Evolutionary conservation across 768 basidiomycete species (phyloP), one percentile per base, ranked within the genome.

Genomic region (Tulasnella sp.): DNA sequence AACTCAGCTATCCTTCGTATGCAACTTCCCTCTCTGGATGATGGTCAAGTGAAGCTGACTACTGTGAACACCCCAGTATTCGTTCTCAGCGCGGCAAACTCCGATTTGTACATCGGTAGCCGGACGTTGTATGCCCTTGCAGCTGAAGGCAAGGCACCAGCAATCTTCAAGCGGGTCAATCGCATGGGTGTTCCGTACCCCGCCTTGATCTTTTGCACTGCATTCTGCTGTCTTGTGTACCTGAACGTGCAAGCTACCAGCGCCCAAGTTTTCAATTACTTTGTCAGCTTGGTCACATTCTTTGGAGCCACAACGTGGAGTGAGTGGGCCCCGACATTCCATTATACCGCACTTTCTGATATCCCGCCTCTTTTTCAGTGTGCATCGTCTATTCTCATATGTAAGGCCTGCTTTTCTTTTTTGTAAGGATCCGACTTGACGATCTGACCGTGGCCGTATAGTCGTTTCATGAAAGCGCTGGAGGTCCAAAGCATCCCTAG

Each of bases 301-400:
- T 87, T 86, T 80, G 88, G 88, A 46, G 87, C 87, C 76, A 84
- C 87, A 54, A 87, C 85, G 24, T 85, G 84, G 85, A 85, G 82
- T 82, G 54, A 78, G 82, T 79, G 28, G 31, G 18, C 46, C 58
- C 78, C 1, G 22, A 14, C n/a, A 41, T 14, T 34, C 41, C 11
- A 31, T 22, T 41, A 48, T 78, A 42, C 42, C 18, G 14, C 40
- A 44, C 41, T 28, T 18, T 40, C 82, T 81, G 34, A 81, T 42
- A 34, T n/a, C 31, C 14, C 3, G 20, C 11, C 64, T 69, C 18
- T 12, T 22, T 72, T 1, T 50, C n/a, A 82, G 77, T 86, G 83
- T 85, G 89, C 74, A 93, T 93, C 80, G 83, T 88, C 72, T 91
- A 87, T 76, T 89, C 89, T 7, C 92, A 93, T 84, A 90, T 92